Conservation (phyloP, 2,329 filamentous ascomycete genomes). For the Grosmannia penicillata region DNA sequence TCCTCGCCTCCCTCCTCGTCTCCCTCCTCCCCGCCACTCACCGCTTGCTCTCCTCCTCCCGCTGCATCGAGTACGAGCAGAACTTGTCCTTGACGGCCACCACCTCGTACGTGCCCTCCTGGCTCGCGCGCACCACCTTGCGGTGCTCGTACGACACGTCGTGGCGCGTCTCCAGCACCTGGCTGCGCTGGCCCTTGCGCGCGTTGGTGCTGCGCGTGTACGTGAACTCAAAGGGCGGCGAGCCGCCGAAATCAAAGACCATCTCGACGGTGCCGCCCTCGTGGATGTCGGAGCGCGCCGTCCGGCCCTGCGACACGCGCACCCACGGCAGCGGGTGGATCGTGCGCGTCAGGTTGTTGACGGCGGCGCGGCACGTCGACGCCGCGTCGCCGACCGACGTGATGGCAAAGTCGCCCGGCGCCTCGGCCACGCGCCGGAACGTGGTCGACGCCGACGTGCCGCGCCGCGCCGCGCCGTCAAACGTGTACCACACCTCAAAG, state of each 20-base stretch:
- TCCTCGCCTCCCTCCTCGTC: not conserved
- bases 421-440: slow-evolving; percentile 87
- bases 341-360: slow-evolving; percentile 61
- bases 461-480: slow-evolving; percentile 63
- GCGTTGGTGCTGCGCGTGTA: slow-evolving; percentile 85
- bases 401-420: slow-evolving; percentile 76
- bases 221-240: slow-evolving; percentile 93
- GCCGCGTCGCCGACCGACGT: slow-evolving; percentile 78
- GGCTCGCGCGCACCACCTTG: slow-evolving; percentile 70
- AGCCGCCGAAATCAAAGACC: slow-evolving; percentile 87
- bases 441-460: slow-evolving; percentile 66
- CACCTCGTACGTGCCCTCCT: slow-evolving; percentile 96
- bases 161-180: slow-evolving; percentile 80
- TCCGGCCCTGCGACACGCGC: slow-evolving; percentile 70
- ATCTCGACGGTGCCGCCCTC: slow-evolving; percentile 92
- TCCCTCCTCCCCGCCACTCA: slow-evolving; percentile 24
- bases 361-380: slow-evolving; percentile 70
- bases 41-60: slow-evolving; percentile 31
- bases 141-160: slow-evolving; percentile 70
- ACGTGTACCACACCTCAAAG: slow-evolving; percentile 86
- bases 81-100: slow-evolving; percentile 88
- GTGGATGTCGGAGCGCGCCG: slow-evolving; percentile 80
- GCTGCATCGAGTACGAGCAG: slow-evolving; percentile 73
- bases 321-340: slow-evolving; percentile 92
- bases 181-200: slow-evolving; percentile 57